These are phyloP conservation scores for Musa acuminata DNA, from an alignment of 176 grass and related monocot genomes.

Conservation along the genomic window DNA sequence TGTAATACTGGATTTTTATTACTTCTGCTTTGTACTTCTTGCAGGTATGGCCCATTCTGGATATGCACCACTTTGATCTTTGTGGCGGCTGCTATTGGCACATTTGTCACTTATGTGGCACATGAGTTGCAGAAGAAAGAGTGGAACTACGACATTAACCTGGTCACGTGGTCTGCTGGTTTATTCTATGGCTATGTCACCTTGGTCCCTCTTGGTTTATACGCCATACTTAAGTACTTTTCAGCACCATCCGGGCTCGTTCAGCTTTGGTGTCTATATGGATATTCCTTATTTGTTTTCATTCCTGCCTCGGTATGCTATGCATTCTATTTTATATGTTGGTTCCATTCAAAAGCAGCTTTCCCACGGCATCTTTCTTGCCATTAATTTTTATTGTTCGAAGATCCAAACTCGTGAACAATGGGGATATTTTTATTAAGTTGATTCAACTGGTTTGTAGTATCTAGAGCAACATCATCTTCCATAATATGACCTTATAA, in stretches of 20 bases:
- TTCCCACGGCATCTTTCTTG: too few relatives aligned
- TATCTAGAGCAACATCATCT: too few relatives aligned
- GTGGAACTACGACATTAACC: slow-evolving; percentile 90
- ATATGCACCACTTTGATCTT: slow-evolving; percentile 95
- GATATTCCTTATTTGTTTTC: slow-evolving; percentile 93
- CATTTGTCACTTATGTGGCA: slow-evolving; percentile 89
- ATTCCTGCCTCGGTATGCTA: slow-evolving; percentile 80
- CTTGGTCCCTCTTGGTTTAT: slow-evolving; percentile 82
- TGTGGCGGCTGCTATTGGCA: slow-evolving; percentile 84
- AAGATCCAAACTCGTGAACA: too few relatives aligned
- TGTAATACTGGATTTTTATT: slow-evolving; percentile 10
- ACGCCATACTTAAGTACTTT: slow-evolving; percentile 92
- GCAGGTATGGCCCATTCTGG: slow-evolving; percentile 97
- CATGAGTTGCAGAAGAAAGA: slow-evolving; percentile 96
- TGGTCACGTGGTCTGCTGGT: slow-evolving; percentile 97
- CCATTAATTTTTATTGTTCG: too few relatives aligned
- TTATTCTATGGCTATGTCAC: slow-evolving; percentile 95
- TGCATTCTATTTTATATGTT: not conserved
- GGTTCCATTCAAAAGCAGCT: too few relatives aligned
- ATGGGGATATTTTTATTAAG: too few relatives aligned
- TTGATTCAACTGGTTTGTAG: too few relatives aligned
- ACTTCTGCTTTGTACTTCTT: slow-evolving; percentile 4
- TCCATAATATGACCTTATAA: too few relatives aligned
- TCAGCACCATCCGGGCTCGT: slow-evolving; percentile 87
- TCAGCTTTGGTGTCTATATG: slow-evolving; percentile 93